Percentiles rank a stretch among this genome's conserved stretches.
These are phyloP conservation scores for Pseudozyma sp. DNA, from an alignment of 1,284 basidiomycete genomes.

Conservation along the genomic window DNA sequence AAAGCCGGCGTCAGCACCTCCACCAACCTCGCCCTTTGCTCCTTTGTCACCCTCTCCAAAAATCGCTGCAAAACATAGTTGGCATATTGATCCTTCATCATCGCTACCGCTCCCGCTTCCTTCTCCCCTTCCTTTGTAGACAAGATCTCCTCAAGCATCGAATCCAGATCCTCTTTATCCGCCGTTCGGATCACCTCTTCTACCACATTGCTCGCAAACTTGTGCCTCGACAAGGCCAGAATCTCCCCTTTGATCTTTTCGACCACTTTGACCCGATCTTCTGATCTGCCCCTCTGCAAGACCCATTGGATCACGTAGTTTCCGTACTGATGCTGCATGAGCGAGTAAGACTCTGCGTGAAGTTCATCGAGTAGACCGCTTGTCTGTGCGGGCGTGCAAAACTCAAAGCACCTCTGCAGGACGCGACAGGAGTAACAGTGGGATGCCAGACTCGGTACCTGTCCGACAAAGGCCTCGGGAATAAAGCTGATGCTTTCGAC, in stretches of 20 bases:
- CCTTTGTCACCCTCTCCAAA: constrained; percentile 55
- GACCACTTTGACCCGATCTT: constrained; percentile 80
- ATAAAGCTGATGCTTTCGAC: constrained; percentile 80
- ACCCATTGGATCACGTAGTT: constrained; percentile 97
- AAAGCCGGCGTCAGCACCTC: constrained; percentile 42
- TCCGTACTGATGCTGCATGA: constrained; percentile 71
- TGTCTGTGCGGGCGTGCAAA: constrained; percentile 73
- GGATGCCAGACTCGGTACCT: constrained; percentile 84
- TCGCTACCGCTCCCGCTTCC: constrained; percentile 64
- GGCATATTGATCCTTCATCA: constrained; percentile 92
- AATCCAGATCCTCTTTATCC: constrained; percentile 75
- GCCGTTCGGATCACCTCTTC: constrained; percentile 87
- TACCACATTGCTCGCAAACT: constrained; percentile 96
- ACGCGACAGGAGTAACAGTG: constrained; percentile 97
- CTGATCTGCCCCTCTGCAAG: constrained; percentile 80
- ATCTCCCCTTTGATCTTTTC: constrained; percentile 82
- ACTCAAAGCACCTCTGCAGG: constrained; percentile 90
- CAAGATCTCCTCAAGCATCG: constrained; percentile 85
- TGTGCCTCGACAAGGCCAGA: constrained; percentile 77
- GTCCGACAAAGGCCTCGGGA: constrained; percentile 78
- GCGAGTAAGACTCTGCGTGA: constrained; percentile 74
- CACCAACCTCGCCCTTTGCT: constrained; percentile 45
- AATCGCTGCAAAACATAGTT: constrained; percentile 71
- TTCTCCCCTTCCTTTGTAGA: constrained; percentile 37
- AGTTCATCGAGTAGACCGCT: constrained; percentile 86